Evolutionary conservation across 1,139 yeast species (phyloP), one percentile per base, ranked within the genome.

Genomic region (Pichia sp.): DNA sequence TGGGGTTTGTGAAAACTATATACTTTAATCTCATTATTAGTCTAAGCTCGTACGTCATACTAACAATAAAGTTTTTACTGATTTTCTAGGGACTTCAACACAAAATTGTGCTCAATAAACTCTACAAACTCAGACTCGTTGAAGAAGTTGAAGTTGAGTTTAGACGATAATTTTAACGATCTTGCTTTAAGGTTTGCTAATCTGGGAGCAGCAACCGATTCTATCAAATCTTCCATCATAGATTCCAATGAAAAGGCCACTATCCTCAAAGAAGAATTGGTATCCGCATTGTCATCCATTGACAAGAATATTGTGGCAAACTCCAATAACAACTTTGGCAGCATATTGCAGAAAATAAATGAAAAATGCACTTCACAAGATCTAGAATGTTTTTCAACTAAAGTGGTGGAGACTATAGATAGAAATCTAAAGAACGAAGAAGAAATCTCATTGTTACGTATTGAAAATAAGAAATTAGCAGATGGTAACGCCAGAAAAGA

Each of bases 91-190:
- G n/a, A 24, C 20, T 38, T 52, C 7, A 44, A 45, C 16, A 16
- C 27, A n/a, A 10, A 40, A 7, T 12, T 46, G n/a, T 17, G 20
- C 31, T 40, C 16, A 2, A 9, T 43, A 5, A 38, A 46, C 27
- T 9, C 10, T 2, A 47, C 27, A 14, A 52, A 38, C 14, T 16
- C 9, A 2, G 49, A 45, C 3, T 40, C 33, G 4, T 6, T 46
- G 30, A 41, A 49, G 6, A 24, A n/a, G 4, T 20, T 53, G 14
- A 51, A 51, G 33, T 20, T 40, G 17, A 47, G 27, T 14, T 27
- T 55, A 6, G 38, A 42, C 31, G 53, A 55, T 38, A 52, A 48
- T 24, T 55, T 55, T 36, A 54, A 48, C 34, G 57, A 54, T 42
- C 42, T 54, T 10, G 52, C 51, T 2, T 16, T 55, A 8, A 27